phyloP scores from a whole-genome alignment of 179 eudicot genomes.

The Carnegiea gigantea region DNA sequence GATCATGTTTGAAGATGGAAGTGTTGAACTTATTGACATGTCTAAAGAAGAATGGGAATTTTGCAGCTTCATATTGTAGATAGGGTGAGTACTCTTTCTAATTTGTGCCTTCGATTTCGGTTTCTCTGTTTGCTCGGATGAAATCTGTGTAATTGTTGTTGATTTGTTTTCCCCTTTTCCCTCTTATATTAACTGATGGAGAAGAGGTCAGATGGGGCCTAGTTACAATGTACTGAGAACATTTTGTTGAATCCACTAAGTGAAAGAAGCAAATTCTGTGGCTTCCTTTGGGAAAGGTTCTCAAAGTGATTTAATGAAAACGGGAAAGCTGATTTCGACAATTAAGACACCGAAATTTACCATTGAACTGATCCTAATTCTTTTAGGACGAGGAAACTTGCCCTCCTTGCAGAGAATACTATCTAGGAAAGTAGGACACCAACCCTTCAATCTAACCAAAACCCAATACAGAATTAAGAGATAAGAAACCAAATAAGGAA shows the following conservation, averaged over 20 bases:
- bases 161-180: not conserved
- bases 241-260: not conserved
- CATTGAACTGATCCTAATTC: too few species aligned
- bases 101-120: not conserved
- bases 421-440: too few species aligned
- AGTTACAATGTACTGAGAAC: not conserved
- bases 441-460: too few species aligned
- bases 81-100: constrained; percentile 33
- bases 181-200: not conserved
- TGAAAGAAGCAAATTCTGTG: not conserved
- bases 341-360: too few species aligned
- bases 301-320: too few species aligned
- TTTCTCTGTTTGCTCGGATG: constrained; percentile 4
- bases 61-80: constrained; percentile 48
- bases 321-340: too few species aligned
- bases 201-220: not conserved
- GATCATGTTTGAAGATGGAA: constrained; percentile 90
- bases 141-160: not conserved
- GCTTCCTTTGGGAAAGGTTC: not conserved
- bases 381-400: too few species aligned
- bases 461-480: too few species aligned
- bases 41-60: constrained; percentile 85
- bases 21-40: constrained; percentile 64
- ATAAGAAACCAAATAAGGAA: too few species aligned
- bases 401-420: too few species aligned